Conservation (phyloP, 2,329 filamentous ascomycete genomes). For the Ceratocystis smalleyi region DNA sequence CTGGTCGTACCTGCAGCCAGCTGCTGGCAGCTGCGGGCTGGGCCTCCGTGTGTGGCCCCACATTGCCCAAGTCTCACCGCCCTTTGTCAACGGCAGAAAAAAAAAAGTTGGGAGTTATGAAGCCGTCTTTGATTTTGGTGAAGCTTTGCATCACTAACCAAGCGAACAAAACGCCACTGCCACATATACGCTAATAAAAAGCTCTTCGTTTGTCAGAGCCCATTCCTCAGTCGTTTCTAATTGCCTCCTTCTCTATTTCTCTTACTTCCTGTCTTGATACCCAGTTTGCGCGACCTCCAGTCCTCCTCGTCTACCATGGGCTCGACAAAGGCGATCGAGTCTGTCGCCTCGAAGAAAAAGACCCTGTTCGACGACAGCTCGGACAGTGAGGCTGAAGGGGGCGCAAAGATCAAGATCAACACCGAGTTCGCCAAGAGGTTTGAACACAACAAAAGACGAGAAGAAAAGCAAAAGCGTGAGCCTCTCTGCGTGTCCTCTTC, state of each 20-base stretch:
- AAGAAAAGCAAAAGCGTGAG: constrained; percentile 60
- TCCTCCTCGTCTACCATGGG: neutral
- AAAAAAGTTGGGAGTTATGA: constrained; percentile 9
- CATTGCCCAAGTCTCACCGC: constrained; percentile 5
- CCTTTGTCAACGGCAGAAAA: constrained; percentile 13
- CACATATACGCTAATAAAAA: neutral
- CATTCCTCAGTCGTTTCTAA: neutral
- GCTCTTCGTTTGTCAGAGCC: neutral
- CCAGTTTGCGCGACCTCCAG: neutral
- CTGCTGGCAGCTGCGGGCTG: neutral
- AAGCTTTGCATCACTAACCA: neutral
- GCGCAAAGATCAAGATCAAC: constrained; percentile 61
- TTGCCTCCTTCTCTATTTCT: neutral
- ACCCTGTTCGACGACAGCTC: constrained; percentile 39
- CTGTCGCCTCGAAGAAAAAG: constrained; percentile 24
- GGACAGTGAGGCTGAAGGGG: constrained; percentile 31
- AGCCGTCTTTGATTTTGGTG: neutral
- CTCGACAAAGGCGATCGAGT: neutral
- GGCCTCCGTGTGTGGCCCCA: neutral
- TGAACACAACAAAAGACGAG: constrained; percentile 93
- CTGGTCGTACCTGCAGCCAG: neutral
- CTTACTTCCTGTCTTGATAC: neutral
- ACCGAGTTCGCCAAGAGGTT: constrained; percentile 77
- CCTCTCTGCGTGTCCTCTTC: constrained; percentile 16
- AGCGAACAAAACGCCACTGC: neutral